Evolutionary conservation across 2,329 filamentous ascomycete genomes (phyloP), one percentile per base, ranked within the genome.

Genomic region (Beauveria brongniartii): DNA sequence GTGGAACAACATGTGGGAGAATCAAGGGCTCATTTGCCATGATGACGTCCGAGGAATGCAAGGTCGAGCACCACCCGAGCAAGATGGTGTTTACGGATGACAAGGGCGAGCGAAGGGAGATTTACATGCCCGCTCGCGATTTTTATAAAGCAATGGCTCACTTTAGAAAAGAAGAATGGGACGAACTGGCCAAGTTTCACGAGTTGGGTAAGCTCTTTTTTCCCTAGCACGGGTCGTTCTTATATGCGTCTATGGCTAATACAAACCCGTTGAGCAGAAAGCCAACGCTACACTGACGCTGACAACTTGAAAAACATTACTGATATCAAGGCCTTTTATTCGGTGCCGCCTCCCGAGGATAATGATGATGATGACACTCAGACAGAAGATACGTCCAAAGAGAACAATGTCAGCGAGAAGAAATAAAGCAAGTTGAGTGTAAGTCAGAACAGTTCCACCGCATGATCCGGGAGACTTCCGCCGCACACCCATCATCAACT

Each of bases 401-500:
- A 52, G 7, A 20, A 52, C 22, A 24, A 52, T 28, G 18, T 20
- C 9, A 47, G 44, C n/a, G 12, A 24, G 18, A 24, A 47, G 44
- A 47, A 26, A 14, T 47, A 47, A 47, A 47, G 26, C 26, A 26
- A 26, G 2, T 26, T 26, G 26, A 26, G 26, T 26, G 26, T 22
- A 22, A 22, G 22, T 22, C 22, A 3, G 24, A n/a, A n/a, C 91
- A 96, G 70, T 82, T 85, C 80, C 92, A 90, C 78, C 93, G 89
- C 80, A 94, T 85, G 66, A 83, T 68, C 65, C 87, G 83, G 70
- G 89, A 87, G 66, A 90, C 86, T 76, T 93, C 89, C 62, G 85
- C 82, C 64, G 91, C 90, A 63, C 86, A 81, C 59, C 90, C 89
- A 69, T 91, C 85, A 63, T 86, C 89, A 55, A 93, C 90, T 73